phyloP scores from a whole-genome alignment of 2,329 filamentous ascomycete species.

The Alternaria infectoria region DNA sequence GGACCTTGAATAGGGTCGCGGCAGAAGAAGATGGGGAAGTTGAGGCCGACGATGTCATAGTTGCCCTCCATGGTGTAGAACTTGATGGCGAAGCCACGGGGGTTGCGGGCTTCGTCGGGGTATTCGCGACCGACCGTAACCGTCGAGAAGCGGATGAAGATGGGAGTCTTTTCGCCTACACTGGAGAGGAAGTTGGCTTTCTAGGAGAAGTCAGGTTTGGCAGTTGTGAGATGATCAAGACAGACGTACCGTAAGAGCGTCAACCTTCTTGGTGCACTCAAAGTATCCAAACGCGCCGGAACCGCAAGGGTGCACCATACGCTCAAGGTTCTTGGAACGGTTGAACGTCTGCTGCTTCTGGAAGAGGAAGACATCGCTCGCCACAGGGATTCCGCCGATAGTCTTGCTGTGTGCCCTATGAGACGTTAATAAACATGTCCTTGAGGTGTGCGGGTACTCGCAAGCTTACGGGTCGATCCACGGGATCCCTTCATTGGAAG shows the following conservation, averaged over 20 bases:
- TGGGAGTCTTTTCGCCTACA: slow-evolving; percentile 51
- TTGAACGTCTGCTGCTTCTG: slow-evolving; percentile 65
- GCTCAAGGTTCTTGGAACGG: slow-evolving; percentile 59
- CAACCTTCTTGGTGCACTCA: slow-evolving; percentile 52
- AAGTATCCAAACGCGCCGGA: slow-evolving; percentile 57
- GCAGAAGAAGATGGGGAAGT: slow-evolving; percentile 59
- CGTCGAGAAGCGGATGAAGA: slow-evolving; percentile 55
- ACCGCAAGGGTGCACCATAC: slow-evolving; percentile 52
- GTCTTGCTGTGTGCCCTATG: slow-evolving; percentile 58
- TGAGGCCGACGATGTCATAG: slow-evolving; percentile 57
- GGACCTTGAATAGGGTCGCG: slow-evolving; percentile 57
- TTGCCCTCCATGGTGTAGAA: slow-evolving; percentile 58
- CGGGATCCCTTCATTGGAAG: slow-evolving; percentile 61
- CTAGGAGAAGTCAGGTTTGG: neutral
- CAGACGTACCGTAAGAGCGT: slow-evolving; percentile 35
- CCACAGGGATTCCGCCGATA: slow-evolving; percentile 58
- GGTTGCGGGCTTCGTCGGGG: slow-evolving; percentile 55
- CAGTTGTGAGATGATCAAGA: neutral
- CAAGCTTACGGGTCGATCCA: slow-evolving; percentile 54
- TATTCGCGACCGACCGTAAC: slow-evolving; percentile 54
- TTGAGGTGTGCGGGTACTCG: neutral
- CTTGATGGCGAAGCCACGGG: slow-evolving; percentile 58
- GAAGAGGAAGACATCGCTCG: slow-evolving; percentile 59
- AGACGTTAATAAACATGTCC: neutral
- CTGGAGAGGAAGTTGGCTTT: slow-evolving; percentile 52